Evolutionary conservation across 495 filamentous ascomycete species (phyloP), one percentile per base, ranked within the genome.

Genomic region (Podospora sp.): DNA sequence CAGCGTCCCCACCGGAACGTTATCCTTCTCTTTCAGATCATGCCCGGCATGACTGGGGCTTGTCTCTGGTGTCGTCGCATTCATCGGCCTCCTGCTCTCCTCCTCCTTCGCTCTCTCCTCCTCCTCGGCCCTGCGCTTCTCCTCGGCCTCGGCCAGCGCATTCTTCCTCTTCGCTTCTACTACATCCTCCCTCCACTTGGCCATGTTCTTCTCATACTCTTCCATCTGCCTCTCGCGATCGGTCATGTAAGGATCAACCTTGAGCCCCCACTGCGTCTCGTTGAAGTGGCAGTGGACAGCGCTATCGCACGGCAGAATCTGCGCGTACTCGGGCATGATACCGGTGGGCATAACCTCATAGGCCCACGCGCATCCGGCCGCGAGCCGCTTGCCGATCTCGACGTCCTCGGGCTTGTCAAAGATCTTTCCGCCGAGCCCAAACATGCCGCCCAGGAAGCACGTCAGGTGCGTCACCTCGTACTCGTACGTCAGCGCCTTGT

Each of bases 371-470:
- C 95, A 99, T 22, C 94, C 96, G 65, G 96, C 93, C 0, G 94
- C 91, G 14, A 99, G 85, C 73, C 91, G 91, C 68, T 84, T 83
- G 7, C 90, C 95, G 55, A 96, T 86, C 50, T 95, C 89, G 53
- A 98, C 80, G 75, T 99, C 94, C 22, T 84, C 84, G 7, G 89
- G 83, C n/a, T 88, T 82, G 11, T 87, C 85, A 68, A 97, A 97
- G n/a, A 94, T 83, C 77, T 92, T 94, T 50, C 93, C 91, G 35
- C 91, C 93, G 63, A 99, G 83, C 6, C 88, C 96, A 65, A 96
- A 90, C 95, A 98, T 98, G 60, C 93, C 95, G 12, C 95, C 95
- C 21, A 90, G 83, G 72, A 98, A 99, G 75, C 95, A 99, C 16
- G 89, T 89, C 29, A 97, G 83, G 80, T 97, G 93, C 9, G 88